phyloP scores from a whole-genome alignment of 805 yeast species.

The Candida fluviatilis region DNA sequence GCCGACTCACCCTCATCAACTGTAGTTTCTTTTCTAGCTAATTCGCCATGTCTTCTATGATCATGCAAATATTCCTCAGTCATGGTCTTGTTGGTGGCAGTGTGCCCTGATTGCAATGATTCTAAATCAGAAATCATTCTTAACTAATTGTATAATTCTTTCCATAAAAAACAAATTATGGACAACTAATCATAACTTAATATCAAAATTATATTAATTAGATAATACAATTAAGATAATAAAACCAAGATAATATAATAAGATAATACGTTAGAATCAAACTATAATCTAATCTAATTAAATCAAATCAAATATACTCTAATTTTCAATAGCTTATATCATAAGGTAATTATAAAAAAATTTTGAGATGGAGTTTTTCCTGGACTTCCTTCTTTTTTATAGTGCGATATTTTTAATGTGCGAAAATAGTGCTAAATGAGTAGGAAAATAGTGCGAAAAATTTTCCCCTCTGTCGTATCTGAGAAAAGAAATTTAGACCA shows the following conservation, averaged over 20 bases:
- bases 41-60: conserved; percentile 1
- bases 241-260: too few species aligned
- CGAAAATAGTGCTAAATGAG: neutral
- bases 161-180: neutral
- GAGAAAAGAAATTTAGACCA: neutral
- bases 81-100: neutral
- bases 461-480: neutral
- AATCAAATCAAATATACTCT: too few species aligned
- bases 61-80: conserved; percentile 1
- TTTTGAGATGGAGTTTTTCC: neutral
- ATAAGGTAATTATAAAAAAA: neutral
- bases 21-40: neutral
- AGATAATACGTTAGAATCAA: too few species aligned
- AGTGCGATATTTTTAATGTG: too few species aligned
- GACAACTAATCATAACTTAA: conserved; percentile 1
- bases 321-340: neutral
- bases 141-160: neutral
- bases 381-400: neutral
- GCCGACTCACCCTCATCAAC: neutral
- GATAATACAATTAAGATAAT: too few species aligned
- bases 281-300: neutral
- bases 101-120: neutral
- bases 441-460: too few species aligned
- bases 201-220: neutral
- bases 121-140: neutral